phyloP scores from a whole-genome alignment of 257 asterid genomes.

The Scutellaria baicalensis region DNA sequence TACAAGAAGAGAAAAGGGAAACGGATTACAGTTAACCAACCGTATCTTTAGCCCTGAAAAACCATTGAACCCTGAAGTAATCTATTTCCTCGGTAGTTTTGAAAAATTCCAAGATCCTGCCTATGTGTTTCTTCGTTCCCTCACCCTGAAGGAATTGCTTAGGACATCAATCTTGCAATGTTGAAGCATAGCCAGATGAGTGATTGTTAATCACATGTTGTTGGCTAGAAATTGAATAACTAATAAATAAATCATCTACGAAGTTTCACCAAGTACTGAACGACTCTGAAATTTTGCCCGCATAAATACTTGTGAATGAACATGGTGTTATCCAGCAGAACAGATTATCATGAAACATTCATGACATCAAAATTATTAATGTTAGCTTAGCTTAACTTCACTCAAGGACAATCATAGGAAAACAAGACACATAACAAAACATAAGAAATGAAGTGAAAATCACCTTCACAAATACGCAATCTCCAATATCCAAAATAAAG shows the following conservation, averaged over 20 bases:
- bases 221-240: constrained; percentile 20
- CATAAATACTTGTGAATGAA: neutral
- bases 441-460: neutral
- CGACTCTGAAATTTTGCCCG: neutral
- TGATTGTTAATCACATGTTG: constrained; percentile 36
- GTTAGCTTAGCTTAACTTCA: too few species aligned
- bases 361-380: neutral
- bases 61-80: constrained; percentile 93
- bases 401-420: neutral
- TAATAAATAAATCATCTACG: constrained; percentile 12
- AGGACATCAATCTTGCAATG: constrained; percentile 63
- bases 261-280: neutral
- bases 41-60: constrained; percentile 87
- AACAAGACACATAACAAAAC: neutral
- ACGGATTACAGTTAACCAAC: constrained; percentile 31
- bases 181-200: constrained; percentile 53
- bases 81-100: constrained; percentile 64
- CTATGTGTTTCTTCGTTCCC: constrained; percentile 60
- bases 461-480: constrained; percentile 76
- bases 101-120: constrained; percentile 83
- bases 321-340: neutral
- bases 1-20: neutral
- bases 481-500: constrained; percentile 52
- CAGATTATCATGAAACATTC: neutral
- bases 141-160: constrained; percentile 88